Conservation (phyloP, 2,329 filamentous ascomycete genomes). For the Dichotomopilus funicola region DNA sequence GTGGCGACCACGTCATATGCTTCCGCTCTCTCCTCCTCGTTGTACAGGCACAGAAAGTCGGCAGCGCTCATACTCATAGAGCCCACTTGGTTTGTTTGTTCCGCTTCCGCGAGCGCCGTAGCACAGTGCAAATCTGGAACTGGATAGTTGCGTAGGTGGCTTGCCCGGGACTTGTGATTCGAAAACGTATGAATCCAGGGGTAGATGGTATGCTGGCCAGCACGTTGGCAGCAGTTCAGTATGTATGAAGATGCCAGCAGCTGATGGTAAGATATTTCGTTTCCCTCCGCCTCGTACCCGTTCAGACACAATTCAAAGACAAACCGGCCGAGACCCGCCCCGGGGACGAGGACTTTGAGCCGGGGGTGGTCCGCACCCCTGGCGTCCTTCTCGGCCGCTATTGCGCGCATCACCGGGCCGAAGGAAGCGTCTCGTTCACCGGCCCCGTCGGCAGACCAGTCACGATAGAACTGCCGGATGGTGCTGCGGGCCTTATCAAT, state of each 20-base stretch:
- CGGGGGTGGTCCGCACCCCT: constrained; percentile 26
- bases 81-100: constrained; percentile 35
- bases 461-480: constrained; percentile 86
- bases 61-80: constrained; percentile 89
- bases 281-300: constrained; percentile 76
- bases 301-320: constrained; percentile 76
- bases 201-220: constrained; percentile 64
- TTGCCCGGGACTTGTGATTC: constrained; percentile 66
- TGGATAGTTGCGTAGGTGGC: constrained; percentile 67
- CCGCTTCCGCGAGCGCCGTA: constrained; percentile 39
- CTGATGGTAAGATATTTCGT: constrained; percentile 95
- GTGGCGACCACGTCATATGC: constrained; percentile 77
- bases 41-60: constrained; percentile 87
- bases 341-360: constrained; percentile 73
- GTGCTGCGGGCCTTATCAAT: constrained; percentile 90
- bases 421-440: constrained; percentile 73
- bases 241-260: constrained; percentile 78
- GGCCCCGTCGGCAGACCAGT: constrained; percentile 79
- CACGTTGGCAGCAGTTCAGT: constrained; percentile 58
- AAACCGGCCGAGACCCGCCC: constrained; percentile 79
- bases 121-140: constrained; percentile 78
- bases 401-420: constrained; percentile 60
- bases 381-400: constrained; percentile 40
- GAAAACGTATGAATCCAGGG: constrained; percentile 87
- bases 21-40: constrained; percentile 51